Conservation (phyloP, 23 red algal genomes). For the Gracilaria vermiculophylla region DNA sequence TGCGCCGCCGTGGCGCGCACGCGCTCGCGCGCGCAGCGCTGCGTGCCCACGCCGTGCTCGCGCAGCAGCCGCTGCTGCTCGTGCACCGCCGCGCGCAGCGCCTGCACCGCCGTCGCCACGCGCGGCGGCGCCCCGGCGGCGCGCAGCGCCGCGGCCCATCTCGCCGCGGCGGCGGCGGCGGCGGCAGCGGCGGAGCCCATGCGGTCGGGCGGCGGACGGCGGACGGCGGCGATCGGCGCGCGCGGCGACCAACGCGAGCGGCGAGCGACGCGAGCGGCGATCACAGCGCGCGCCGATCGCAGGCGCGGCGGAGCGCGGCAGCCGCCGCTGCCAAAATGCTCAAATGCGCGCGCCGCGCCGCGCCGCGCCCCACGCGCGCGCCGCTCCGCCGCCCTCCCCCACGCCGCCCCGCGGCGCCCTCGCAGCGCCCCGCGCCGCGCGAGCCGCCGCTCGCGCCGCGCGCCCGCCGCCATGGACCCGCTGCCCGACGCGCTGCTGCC, state of each 20-base stretch:
- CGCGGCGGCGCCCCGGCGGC: slow-evolving; percentile 1
- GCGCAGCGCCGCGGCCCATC: slow-evolving; percentile 1
- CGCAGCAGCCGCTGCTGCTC: slow-evolving; percentile 33
- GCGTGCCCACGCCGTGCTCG: slow-evolving; percentile 20
- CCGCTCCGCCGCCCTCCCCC: not conserved
- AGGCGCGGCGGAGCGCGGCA: not conserved
- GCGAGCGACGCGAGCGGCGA: not conserved
- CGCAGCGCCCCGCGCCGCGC: not conserved
- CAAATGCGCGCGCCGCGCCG: not conserved
- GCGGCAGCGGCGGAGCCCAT: not conserved
- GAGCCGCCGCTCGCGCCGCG: not conserved
- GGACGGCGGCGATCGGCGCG: not conserved
- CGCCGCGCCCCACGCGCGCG: not conserved
- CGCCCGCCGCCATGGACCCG: not conserved
- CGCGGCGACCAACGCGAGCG: not conserved
- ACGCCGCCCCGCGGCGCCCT: not conserved
- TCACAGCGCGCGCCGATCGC: not conserved
- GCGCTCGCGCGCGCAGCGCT: slow-evolving; percentile 12
- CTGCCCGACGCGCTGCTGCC: not conserved
- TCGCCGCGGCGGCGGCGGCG: not conserved
- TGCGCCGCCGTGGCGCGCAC: slow-evolving; percentile 55
- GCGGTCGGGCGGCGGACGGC: not conserved
- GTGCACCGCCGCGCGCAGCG: slow-evolving; percentile 5
- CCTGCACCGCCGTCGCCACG: not conserved
- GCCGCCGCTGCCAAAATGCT: no score